Conservation (phyloP, 2,329 filamentous ascomycete species). For the Neonectria coccinea region DNA sequence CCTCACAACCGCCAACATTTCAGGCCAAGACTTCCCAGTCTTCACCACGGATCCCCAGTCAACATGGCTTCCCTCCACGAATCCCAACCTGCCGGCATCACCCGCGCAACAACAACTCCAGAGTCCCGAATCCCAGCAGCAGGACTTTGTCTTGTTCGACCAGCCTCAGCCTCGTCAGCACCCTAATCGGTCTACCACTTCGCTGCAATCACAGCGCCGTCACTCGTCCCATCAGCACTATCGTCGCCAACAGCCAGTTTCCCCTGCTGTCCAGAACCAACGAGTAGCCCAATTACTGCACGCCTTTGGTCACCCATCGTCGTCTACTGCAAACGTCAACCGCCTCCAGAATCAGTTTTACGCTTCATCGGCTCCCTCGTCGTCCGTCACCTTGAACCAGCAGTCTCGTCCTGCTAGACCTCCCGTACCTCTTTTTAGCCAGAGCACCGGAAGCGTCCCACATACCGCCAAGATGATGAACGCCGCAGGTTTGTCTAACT, state of each 20-base stretch:
- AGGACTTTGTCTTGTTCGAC: constrained; percentile 86
- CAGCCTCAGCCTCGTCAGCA: constrained; percentile 55
- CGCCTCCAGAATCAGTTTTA: constrained; percentile 73
- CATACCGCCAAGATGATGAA: constrained; percentile 60
- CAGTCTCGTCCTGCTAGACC: constrained; percentile 68
- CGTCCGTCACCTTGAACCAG: constrained; percentile 68
- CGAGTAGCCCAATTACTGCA: constrained; percentile 70
- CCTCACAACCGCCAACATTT: constrained; percentile 68
- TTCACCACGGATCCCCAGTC: constrained; percentile 85
- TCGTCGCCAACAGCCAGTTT: constrained; percentile 55
- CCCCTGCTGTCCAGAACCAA: constrained; percentile 64
- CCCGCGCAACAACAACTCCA: constrained; percentile 68
- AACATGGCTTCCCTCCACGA: constrained; percentile 83
- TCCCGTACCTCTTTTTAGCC: constrained; percentile 78
- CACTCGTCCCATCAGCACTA: constrained; percentile 60
- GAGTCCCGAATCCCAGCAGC: constrained; percentile 63
- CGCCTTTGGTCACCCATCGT: constrained; percentile 66
- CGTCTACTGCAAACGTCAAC: constrained; percentile 66
- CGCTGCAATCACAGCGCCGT: constrained; percentile 57
- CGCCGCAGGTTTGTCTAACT: constrained; percentile 53
- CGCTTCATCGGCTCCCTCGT: constrained; percentile 74
- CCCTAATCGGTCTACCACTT: constrained; percentile 54
- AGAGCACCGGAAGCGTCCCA: constrained; percentile 66
- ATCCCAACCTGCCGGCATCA: constrained; percentile 71
- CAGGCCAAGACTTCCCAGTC: constrained; percentile 76